These are phyloP conservation scores for Candida caryicola DNA, from an alignment of 805 yeast species.

Conservation along the genomic window DNA sequence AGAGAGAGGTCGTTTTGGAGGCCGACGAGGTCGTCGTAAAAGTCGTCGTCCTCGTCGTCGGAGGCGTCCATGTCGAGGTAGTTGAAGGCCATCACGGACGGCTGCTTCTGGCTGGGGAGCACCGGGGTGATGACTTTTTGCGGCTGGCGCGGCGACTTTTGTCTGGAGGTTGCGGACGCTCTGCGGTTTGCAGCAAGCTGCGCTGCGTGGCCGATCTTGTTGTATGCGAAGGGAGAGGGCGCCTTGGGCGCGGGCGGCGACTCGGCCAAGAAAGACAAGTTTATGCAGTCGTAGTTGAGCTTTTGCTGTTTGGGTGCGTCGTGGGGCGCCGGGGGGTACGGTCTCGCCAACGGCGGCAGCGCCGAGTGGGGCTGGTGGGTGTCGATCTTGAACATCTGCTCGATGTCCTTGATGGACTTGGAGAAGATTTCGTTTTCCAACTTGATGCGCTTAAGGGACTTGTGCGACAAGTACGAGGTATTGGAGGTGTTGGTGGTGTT, in stretches of 20 bases:
- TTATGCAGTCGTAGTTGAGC: slow-evolving; percentile 14
- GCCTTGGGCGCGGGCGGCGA: not conserved
- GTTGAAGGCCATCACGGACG: not conserved
- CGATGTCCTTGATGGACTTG: slow-evolving; percentile 23
- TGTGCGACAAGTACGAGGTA: slow-evolving; percentile 8
- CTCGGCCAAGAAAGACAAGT: slow-evolving; percentile 11
- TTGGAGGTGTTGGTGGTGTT: slow-evolving; percentile 2
- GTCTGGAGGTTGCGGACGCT: not conserved
- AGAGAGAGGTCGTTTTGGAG: slow-evolving; percentile 13
- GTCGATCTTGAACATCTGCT: slow-evolving; percentile 16
- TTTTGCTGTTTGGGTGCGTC: no score
- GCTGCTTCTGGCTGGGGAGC: slow-evolving; percentile 6
- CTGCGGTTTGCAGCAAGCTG: slow-evolving; percentile 7
- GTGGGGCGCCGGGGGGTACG: no score
- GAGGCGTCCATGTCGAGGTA: slow-evolving; percentile 2
- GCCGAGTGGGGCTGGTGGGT: not conserved
- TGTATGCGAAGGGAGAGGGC: not conserved
- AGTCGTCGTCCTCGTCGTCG: slow-evolving; percentile 4
- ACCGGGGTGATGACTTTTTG: slow-evolving; percentile 2
- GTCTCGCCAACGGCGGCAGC: not conserved
- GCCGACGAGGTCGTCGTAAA: slow-evolving; percentile 1
- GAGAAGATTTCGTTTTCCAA: slow-evolving; percentile 23
- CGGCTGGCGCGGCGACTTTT: not conserved
- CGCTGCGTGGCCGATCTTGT: not conserved
- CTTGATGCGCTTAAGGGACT: slow-evolving; percentile 18